A percentile compares a stretch with the other conserved stretches of the same genome.
Evolutionary conservation across 1,284 basidiomycete genomes (phyloP).

Genomic region (Takashimella koratensis): DNA sequence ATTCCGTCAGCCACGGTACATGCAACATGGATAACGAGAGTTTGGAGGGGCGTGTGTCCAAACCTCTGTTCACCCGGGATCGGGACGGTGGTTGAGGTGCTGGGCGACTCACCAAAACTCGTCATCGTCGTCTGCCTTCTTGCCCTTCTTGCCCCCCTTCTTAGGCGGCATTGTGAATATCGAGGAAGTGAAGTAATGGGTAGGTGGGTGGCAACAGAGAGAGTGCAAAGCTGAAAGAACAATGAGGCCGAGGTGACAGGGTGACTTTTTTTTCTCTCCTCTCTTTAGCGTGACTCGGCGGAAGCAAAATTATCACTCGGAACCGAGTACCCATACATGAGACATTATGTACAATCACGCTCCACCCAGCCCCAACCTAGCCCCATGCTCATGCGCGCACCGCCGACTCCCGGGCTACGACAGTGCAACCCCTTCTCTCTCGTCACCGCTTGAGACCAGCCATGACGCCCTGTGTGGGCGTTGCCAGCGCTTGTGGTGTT

Average conservation of each 20-base stretch:
- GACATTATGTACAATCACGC: too few relatives aligned
- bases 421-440: too few relatives aligned
- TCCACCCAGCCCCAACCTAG: too few relatives aligned
- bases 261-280: conserved; percentile 1
- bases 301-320: background rate
- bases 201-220: background rate
- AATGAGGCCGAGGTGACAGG: background rate
- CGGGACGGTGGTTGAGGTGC: too few relatives aligned
- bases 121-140: conserved; percentile 68
- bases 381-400: too few relatives aligned
- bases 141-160: conserved; percentile 80
- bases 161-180: conserved; percentile 69
- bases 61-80: too few relatives aligned
- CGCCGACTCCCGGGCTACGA: too few relatives aligned
- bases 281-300: background rate
- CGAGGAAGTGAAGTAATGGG: background rate
- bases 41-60: too few relatives aligned
- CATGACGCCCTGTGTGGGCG: conserved; percentile 19
- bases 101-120: conserved; percentile 75
- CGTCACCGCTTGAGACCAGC: conserved; percentile 30
- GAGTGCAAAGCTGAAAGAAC: too few relatives aligned
- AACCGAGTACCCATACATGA: too few relatives aligned
- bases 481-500: conserved; percentile 4
- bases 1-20: background rate
- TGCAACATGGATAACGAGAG: background rate